These are phyloP conservation scores for Mucor circinelloides DNA, from an alignment of 371 early-diverging fungal species.

Conservation along the genomic window DNA sequence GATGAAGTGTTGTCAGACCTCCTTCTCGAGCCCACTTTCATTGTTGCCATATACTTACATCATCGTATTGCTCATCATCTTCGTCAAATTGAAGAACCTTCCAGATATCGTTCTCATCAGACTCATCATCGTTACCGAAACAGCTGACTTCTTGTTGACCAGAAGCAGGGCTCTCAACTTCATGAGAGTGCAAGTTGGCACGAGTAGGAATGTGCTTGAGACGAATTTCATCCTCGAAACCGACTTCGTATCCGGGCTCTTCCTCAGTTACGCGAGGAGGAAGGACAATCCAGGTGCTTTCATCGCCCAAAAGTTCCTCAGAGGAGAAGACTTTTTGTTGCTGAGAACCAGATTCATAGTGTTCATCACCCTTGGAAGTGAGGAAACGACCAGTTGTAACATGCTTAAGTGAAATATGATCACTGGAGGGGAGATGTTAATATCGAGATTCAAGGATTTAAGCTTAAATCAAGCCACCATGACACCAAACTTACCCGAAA, in stretches of 20 bases:
- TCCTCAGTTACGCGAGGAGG: conserved; percentile 43
- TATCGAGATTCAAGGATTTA: not conserved
- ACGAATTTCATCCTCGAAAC: conserved; percentile 56
- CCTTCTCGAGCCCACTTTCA: not conserved
- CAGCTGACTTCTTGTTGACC: conserved; percentile 67
- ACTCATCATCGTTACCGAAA: conserved; percentile 49
- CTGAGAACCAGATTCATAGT: conserved; percentile 50
- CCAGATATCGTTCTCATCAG: conserved; percentile 68
- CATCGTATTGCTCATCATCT: conserved; percentile 41
- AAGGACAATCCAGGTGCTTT: conserved; percentile 58
- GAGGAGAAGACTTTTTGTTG: conserved; percentile 55
- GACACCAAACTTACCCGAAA: conserved; percentile 5
- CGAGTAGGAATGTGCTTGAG: conserved; percentile 56
- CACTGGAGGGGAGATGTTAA: not conserved
- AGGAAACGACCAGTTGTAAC: conserved; percentile 58
- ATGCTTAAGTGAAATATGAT: conserved; percentile 49
- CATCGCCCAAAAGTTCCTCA: conserved; percentile 37
- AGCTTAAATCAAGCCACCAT: not conserved
- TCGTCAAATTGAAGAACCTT: conserved; percentile 42
- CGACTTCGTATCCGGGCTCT: conserved; percentile 50
- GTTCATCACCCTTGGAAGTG: conserved; percentile 30
- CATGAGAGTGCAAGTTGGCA: conserved; percentile 64
- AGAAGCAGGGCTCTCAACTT: conserved; percentile 48
- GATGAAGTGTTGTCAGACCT: no score
- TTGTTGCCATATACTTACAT: not conserved